Evolutionary conservation across 192 early-diverging fungal genomes (phyloP), one percentile per base, ranked within the genome.

Genomic region (Umbelopsis vinacea): DNA sequence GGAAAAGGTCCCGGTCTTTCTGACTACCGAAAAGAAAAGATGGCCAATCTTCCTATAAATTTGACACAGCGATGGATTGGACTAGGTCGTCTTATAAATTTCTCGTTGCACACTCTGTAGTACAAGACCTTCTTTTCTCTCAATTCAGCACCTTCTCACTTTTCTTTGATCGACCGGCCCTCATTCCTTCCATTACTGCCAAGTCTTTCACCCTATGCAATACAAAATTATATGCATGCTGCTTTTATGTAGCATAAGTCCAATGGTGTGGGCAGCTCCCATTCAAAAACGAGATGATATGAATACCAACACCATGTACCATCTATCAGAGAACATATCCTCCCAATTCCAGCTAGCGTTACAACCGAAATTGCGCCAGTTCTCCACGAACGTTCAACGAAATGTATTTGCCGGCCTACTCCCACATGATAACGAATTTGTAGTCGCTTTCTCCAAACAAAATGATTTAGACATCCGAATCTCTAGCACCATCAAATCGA

Each of bases 351-450:
- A 63, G 15, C 10, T 37, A 63, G 57, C 57, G 10, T 11, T 63
- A 29, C 57, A 63, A n/a, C 57, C 57, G 0, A 63, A 63, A n/a
- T 63, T 63, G 12, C 57, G 57, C 11, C 57, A 63, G 14, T 63
- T 63, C 17, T 19, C 24, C 17, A 63, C 26, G 0, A 63, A 63
- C 14, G 33, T 63, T 37, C 57, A 63, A n/a, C 33, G 57, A 63
- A 63, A 63, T 33, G 33, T 63, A 6, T 63, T 63, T 38, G 57
- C 57, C 15, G 57, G 57, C 0, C 26, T 63, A 19, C 26, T 63
- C 2, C 57, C 57, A 7, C 33, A 63, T 14, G 57, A 63, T 35
- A 63, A 63, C 6, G 33, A 63, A 63, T 63, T 63, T 37, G 57
- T 63, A 1, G 57, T 63, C 2, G 29, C 57, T 3, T 63, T 63